A percentile compares a stretch with the other conserved stretches of the same genome.
phyloP scores from a whole-genome alignment of 257 asterid genomes.

The Solanum pimpinellifolium region DNA sequence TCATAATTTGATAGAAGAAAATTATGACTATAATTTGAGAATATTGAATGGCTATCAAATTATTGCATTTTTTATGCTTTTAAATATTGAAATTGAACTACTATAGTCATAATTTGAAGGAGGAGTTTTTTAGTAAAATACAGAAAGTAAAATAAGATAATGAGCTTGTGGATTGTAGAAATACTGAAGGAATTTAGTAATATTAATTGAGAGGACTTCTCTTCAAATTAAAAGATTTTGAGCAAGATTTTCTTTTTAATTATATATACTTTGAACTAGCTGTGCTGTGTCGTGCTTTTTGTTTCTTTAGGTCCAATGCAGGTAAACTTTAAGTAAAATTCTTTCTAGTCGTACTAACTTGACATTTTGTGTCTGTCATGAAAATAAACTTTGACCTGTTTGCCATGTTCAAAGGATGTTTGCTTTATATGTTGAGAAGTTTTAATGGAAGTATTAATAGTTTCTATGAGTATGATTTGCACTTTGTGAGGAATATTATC shows the following conservation, averaged over 20 bases:
- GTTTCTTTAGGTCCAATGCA: no score
- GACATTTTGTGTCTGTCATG: no score
- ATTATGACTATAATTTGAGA: neutral
- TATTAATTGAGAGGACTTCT: neutral
- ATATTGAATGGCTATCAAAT: neutral
- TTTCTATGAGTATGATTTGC: neutral
- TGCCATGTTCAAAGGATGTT: no score
- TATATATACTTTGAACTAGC: neutral
- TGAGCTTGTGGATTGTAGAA: neutral
- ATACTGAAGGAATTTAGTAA: neutral
- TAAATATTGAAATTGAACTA: no score
- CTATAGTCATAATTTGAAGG: no score
- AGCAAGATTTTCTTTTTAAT: neutral
- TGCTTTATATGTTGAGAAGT: no score
- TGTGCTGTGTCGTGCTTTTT: no score
- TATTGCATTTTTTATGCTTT: neutral
- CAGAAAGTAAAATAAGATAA: neutral
- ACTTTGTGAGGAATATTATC: neutral
- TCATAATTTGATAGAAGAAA: neutral
- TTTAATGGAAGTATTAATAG: no score
- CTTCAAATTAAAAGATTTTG: neutral
- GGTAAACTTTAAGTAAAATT: no score
- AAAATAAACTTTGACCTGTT: no score
- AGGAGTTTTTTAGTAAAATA: neutral
- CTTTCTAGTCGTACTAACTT: no score